phyloP scores from a whole-genome alignment of 73 alveolate species.

The Urostyla sp. region DNA sequence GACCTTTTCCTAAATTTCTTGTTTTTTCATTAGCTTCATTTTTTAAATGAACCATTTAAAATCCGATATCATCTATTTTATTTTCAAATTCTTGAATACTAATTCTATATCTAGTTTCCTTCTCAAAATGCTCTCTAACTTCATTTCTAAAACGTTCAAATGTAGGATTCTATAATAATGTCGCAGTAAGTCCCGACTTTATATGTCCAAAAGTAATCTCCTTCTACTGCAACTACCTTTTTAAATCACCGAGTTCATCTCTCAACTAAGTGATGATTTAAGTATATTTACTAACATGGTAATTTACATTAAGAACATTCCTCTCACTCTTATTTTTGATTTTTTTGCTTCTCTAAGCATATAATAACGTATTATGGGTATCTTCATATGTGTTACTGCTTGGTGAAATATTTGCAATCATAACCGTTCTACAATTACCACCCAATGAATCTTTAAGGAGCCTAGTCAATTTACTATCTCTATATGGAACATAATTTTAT shows the following conservation, averaged over 20 bases:
- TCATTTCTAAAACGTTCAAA: constrained; percentile 21
- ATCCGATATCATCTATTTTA: constrained; percentile 13
- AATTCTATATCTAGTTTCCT: constrained; percentile 50
- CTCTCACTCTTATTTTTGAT: constrained; percentile 85
- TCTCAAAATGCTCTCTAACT: constrained; percentile 54
- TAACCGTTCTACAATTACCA: constrained; percentile 94
- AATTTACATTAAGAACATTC: constrained; percentile 82
- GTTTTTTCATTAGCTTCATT: constrained; percentile 50
- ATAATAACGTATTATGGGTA: constrained; percentile 92
- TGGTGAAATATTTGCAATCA: constrained; percentile 95
- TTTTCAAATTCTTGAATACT: constrained; percentile 49
- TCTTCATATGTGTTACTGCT: constrained; percentile 85
- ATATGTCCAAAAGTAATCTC: not conserved
- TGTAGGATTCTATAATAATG: not conserved
- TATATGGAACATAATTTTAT: constrained; percentile 87
- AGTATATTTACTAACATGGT: constrained; percentile 79
- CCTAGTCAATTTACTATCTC: constrained; percentile 96
- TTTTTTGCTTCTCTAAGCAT: constrained; percentile 94
- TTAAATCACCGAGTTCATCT: constrained; percentile 79
- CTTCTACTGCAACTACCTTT: constrained; percentile 63
- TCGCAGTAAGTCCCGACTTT: not conserved
- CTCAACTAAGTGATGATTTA: constrained; percentile 82
- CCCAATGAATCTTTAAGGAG: constrained; percentile 93
- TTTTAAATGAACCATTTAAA: constrained; percentile 19
- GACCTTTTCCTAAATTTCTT: constrained; percentile 35